Percentiles rank a stretch among this genome's conserved stretches.
Evolutionary conservation across 225 moss, liverwort and hornwort genomes (phyloP).

Genomic region (Pleurozium schreberi): DNA sequence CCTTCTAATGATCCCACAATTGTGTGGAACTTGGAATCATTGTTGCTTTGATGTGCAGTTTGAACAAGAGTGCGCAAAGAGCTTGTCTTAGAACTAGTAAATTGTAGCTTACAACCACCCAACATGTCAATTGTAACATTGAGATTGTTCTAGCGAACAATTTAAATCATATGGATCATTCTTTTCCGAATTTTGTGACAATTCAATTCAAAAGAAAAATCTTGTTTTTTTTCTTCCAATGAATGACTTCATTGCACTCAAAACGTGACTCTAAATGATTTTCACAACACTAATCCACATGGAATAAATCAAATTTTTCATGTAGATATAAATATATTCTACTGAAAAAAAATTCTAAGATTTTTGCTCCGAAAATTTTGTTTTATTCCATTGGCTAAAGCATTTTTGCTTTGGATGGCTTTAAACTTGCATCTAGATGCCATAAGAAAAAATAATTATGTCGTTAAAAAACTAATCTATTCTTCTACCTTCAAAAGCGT

Average conservation of each 20-base stretch:
- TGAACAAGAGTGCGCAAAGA: background rate
- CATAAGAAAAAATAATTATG: background rate
- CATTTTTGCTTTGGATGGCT: background rate
- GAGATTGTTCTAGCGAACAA: background rate
- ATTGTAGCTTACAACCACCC: fast-evolving
- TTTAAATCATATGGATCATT: background rate
- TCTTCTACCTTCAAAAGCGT: fast-evolving
- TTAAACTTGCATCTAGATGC: background rate
- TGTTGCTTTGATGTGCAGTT: background rate
- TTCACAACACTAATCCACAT: background rate
- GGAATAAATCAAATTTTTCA: background rate
- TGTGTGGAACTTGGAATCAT: background rate
- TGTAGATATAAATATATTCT: background rate
- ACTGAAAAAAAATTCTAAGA: background rate
- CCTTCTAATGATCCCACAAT: background rate
- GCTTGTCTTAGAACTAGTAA: fast-evolving
- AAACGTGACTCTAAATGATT: background rate
- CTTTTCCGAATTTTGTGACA: background rate
- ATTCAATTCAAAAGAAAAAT: background rate
- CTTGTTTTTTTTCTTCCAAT: background rate
- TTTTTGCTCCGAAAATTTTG: no score
- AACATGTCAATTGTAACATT: background rate
- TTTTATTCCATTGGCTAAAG: no score
- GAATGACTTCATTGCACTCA: background rate
- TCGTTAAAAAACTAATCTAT: background rate